A percentile compares a stretch with the other conserved stretches of the same genome.
phyloP scores from a whole-genome alignment of 768 basidiomycete genomes.

The Tylopilus vinaceipallidus region DNA sequence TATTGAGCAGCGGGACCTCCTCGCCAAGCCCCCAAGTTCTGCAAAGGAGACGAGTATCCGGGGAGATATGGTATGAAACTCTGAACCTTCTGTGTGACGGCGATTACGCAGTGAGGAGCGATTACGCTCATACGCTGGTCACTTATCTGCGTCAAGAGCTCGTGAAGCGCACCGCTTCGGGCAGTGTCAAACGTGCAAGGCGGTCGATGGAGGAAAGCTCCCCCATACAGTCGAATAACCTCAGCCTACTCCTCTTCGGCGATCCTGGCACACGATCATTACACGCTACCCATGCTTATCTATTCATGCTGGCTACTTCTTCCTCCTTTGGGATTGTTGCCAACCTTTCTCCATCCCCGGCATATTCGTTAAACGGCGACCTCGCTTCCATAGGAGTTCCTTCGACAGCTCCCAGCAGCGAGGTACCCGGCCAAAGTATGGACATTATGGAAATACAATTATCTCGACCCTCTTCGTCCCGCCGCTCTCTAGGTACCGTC shows the following conservation, averaged over 20 bases:
- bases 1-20: conserved; percentile 28
- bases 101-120: conserved; percentile 73
- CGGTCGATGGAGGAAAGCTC: conserved; percentile 47
- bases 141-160: conserved; percentile 79
- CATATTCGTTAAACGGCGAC: conserved; percentile 35
- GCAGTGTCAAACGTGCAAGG: conserved; percentile 45
- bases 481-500: conserved; percentile 47
- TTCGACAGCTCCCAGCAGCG: conserved; percentile 34
- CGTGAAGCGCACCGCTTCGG: conserved; percentile 49
- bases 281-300: conserved; percentile 76
- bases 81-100: conserved; percentile 79
- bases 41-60: conserved; percentile 66
- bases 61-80: conserved; percentile 91
- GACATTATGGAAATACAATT: conserved; percentile 23
- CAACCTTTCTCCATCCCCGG: conserved; percentile 40
- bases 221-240: conserved; percentile 44
- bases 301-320: conserved; percentile 76
- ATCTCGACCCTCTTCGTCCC: conserved; percentile 37
- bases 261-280: conserved; percentile 70
- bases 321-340: conserved; percentile 53
- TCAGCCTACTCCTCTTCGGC: conserved; percentile 50
- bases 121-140: conserved; percentile 71
- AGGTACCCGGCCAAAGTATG: conserved; percentile 21
- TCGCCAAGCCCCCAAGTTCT: conserved; percentile 36
- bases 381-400: conserved; percentile 27